These are phyloP conservation scores for Penicillium sp. DNA, from an alignment of 2,329 filamentous ascomycete genomes.

Conservation along the genomic window DNA sequence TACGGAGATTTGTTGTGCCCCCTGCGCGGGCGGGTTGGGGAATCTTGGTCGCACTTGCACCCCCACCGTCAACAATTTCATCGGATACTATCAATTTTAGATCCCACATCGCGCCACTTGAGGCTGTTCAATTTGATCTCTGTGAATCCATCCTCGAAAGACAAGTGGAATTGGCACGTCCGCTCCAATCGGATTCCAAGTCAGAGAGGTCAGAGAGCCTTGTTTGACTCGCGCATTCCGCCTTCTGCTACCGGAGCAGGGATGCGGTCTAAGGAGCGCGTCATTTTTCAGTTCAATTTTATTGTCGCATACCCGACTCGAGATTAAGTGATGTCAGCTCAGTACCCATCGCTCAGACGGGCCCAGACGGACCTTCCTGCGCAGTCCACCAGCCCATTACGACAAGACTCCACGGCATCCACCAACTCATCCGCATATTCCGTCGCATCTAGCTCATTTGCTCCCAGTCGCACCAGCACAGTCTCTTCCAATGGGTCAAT, in stretches of 20 bases:
- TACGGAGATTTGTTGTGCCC: conserved; percentile 45
- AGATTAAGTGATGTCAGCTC: conserved; percentile 42
- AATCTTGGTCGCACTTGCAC: conserved; percentile 26
- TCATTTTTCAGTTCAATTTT: conserved; percentile 28
- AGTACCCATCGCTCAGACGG: conserved; percentile 38
- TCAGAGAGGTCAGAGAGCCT: neutral
- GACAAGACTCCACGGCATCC: conserved; percentile 59
- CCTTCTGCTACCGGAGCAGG: conserved; percentile 36
- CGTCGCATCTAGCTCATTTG: conserved; percentile 49
- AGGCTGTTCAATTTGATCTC: too few relatives aligned
- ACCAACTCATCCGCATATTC: conserved; percentile 58
- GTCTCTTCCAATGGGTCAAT: conserved; percentile 73
- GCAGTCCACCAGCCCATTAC: conserved; percentile 49
- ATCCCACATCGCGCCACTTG: neutral
- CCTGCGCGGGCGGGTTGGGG: conserved; percentile 20
- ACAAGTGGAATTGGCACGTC: too few relatives aligned
- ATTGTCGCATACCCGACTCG: conserved; percentile 32
- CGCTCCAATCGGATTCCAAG: neutral
- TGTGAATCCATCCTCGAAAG: too few relatives aligned
- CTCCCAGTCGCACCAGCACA: conserved; percentile 66
- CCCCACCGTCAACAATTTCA: conserved; percentile 30
- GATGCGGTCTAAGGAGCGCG: conserved; percentile 41
- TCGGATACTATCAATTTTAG: conserved; percentile 6
- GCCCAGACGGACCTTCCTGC: conserved; percentile 43
- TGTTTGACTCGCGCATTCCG: conserved; percentile 19